phyloP scores from a whole-genome alignment of 1,139 yeast genomes.

The Suhomyces chickasaworum region DNA sequence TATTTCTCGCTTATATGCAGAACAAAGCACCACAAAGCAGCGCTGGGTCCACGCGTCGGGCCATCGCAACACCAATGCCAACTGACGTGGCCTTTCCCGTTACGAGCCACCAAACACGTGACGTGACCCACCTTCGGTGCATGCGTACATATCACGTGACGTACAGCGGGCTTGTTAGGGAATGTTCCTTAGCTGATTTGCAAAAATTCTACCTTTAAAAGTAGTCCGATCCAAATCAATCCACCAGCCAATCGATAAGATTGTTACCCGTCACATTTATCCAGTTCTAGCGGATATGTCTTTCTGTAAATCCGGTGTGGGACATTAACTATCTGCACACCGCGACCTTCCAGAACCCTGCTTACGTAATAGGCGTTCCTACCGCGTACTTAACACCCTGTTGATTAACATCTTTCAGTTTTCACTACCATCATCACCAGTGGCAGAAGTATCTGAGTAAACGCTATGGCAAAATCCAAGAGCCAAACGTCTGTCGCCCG shows the following conservation, averaged over 20 bases:
- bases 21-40: background rate
- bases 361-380: slow-evolving; percentile 6
- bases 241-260: too few species aligned
- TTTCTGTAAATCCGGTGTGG: too few species aligned
- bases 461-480: slow-evolving; percentile 14
- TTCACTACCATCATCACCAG: slow-evolving; percentile 4
- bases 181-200: too few species aligned
- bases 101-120: background rate
- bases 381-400: slow-evolving; percentile 17
- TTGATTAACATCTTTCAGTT: slow-evolving; percentile 4
- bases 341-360: background rate
- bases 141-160: background rate
- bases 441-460: background rate
- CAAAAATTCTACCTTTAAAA: too few species aligned
- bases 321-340: background rate
- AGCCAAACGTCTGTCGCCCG: slow-evolving; percentile 12
- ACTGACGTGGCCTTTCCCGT: background rate
- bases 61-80: background rate
- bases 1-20: background rate
- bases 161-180: background rate
- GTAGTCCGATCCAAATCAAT: too few species aligned
- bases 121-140: background rate
- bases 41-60: background rate
- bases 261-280: too few species aligned
- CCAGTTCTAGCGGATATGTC: too few species aligned